Evolutionary conservation across 164 flowering plant species (phyloP).

Genomic region (Houttuynia cordata): DNA sequence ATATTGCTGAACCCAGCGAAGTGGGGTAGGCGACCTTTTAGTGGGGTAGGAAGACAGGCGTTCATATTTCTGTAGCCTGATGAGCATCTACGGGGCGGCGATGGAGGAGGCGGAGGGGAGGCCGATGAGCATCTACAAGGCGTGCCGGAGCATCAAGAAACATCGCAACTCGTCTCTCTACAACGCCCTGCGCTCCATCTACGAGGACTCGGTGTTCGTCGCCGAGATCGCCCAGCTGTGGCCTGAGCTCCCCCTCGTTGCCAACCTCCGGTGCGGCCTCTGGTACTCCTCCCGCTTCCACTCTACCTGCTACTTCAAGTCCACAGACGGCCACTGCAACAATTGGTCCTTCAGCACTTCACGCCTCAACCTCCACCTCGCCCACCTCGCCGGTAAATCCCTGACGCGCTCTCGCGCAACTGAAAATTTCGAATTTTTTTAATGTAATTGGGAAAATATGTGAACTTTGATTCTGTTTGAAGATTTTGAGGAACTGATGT

Average conservation of each 20-base stretch:
- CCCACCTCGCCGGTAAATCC: too few species aligned
- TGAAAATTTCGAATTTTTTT: not conserved
- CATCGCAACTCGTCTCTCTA: conserved; percentile 44
- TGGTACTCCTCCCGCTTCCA: conserved; percentile 72
- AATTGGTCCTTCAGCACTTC: conserved; percentile 82
- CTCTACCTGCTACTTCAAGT: conserved; percentile 82
- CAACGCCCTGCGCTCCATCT: conserved; percentile 79
- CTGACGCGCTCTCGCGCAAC: too few species aligned
- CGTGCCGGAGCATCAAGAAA: too few species aligned
- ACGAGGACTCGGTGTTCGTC: conserved; percentile 84
- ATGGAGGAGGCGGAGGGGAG: conserved; percentile 6
- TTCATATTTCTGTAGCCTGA: too few species aligned
- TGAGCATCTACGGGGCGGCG: too few species aligned
- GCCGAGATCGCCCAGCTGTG: conserved; percentile 71
- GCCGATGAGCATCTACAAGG: conserved; percentile 27
- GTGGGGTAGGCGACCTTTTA: too few species aligned
- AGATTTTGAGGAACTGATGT: not conserved
- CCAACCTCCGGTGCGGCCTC: conserved; percentile 90
- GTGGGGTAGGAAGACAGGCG: too few species aligned
- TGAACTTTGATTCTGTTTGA: too few species aligned
- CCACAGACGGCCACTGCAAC: conserved; percentile 90
- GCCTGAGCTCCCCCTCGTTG: conserved; percentile 72
- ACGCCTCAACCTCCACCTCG: conserved; percentile 87
- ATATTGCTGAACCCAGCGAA: too few species aligned
- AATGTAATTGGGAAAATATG: too few species aligned